Percentiles rank a stretch among this genome's conserved stretches.
Conservation (phyloP, 2,329 filamentous ascomycete species). For the Aspergillus fijiensis region DNA sequence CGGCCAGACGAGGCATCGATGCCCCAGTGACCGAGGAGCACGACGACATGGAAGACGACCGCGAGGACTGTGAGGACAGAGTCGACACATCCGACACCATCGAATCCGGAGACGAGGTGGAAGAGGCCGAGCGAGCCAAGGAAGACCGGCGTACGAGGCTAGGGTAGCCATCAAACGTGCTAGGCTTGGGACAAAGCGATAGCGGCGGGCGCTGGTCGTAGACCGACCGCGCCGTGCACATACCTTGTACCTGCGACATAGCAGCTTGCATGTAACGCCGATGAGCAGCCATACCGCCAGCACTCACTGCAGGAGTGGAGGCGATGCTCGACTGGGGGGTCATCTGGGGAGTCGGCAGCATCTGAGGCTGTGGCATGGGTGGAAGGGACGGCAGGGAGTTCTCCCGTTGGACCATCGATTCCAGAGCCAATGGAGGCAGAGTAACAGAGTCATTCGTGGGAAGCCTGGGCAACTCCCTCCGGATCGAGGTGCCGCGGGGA, state of each 20-base stretch:
- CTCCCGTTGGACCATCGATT: conserved; percentile 49
- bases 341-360: conserved; percentile 62
- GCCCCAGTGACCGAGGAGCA: conserved; percentile 35
- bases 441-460: conserved; percentile 24
- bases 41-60: conserved; percentile 52
- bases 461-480: conserved; percentile 10
- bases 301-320: conserved; percentile 63
- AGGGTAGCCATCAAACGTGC: conserved; percentile 50
- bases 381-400: conserved; percentile 49
- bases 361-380: conserved; percentile 54
- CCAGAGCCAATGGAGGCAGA: conserved; percentile 47
- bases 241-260: conserved; percentile 58
- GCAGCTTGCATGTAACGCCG: conserved; percentile 59
- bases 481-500: conserved; percentile 23
- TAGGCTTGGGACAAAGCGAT: conserved; percentile 35
- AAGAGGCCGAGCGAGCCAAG: conserved; percentile 53
- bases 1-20: conserved; percentile 36
- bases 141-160: conserved; percentile 50
- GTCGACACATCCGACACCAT: conserved; percentile 61
- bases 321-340: conserved; percentile 57
- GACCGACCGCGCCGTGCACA: conserved; percentile 55
- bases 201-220: conserved; percentile 52
- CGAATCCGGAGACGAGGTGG: conserved; percentile 59
- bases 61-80: conserved; percentile 54
- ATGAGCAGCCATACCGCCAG: conserved; percentile 47